These are phyloP conservation scores for Hydnomerulius pinastri DNA, from an alignment of 768 basidiomycete species.

Conservation along the genomic window DNA sequence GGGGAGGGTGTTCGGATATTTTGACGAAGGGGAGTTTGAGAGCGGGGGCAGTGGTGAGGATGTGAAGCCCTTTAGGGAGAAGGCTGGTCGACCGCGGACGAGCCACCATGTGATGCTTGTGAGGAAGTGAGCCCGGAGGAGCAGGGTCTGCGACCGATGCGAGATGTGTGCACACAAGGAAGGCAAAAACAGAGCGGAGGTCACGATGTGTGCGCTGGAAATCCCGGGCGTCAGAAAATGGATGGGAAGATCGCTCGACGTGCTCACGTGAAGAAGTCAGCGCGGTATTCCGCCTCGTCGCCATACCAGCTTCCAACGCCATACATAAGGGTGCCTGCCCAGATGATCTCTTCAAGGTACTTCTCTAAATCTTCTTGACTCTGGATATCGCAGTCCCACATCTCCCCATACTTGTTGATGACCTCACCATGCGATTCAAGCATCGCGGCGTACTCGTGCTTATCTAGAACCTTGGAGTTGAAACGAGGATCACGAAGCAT, in stretches of 20 bases:
- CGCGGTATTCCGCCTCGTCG: slow-evolving; percentile 43
- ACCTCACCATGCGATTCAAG: slow-evolving; percentile 39
- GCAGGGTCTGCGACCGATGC: slow-evolving; percentile 54
- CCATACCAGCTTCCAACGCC: slow-evolving; percentile 56
- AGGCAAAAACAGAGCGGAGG: slow-evolving; percentile 62
- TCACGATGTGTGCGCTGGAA: slow-evolving; percentile 66
- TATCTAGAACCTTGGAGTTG: slow-evolving; percentile 28
- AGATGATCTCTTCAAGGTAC: slow-evolving; percentile 65
- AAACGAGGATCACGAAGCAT: slow-evolving; percentile 53
- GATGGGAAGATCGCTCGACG: neutral
- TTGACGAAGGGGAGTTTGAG: slow-evolving; percentile 16
- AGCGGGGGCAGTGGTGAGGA: slow-evolving; percentile 28
- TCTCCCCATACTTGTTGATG: slow-evolving; percentile 43
- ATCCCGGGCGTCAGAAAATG: slow-evolving; percentile 5
- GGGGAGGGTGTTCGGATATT: slow-evolving; percentile 24
- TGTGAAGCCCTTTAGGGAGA: slow-evolving; percentile 55
- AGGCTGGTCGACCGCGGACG: slow-evolving; percentile 51
- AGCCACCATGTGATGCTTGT: slow-evolving; percentile 55
- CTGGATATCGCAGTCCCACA: slow-evolving; percentile 47
- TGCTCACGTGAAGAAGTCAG: slow-evolving; percentile 68
- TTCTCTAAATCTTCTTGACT: slow-evolving; percentile 41
- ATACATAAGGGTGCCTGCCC: slow-evolving; percentile 59
- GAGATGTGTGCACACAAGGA: slow-evolving; percentile 51
- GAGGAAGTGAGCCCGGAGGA: slow-evolving; percentile 63
- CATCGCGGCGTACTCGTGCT: slow-evolving; percentile 37